Percentiles rank a stretch among this genome's conserved stretches.
Conservation (phyloP, 805 yeast genomes). For the Clavispora asparagi region DNA sequence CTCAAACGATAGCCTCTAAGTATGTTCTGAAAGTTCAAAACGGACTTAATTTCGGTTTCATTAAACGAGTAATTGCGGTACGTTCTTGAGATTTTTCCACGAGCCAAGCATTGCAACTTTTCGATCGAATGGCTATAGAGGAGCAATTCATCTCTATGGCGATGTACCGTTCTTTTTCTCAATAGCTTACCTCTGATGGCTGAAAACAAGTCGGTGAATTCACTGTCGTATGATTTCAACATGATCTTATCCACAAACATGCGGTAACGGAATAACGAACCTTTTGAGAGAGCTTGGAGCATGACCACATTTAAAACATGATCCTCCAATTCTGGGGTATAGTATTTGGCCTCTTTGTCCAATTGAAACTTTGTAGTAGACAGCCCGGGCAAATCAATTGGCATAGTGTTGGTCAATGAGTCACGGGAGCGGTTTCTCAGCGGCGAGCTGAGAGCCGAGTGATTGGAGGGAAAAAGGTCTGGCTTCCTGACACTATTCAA, state of each 20-base stretch:
- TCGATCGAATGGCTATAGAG: slow-evolving; percentile 27
- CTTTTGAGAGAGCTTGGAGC: slow-evolving; percentile 68
- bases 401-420: neutral
- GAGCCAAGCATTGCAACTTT: slow-evolving; percentile 35
- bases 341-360: neutral
- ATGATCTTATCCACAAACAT: slow-evolving; percentile 60
- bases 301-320: slow-evolving; percentile 31
- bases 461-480: neutral
- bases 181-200: slow-evolving; percentile 45
- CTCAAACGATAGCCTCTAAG: slow-evolving; percentile 4
- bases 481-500: slow-evolving; percentile 5
- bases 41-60: neutral
- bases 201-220: slow-evolving; percentile 46
- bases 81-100: slow-evolving; percentile 18
- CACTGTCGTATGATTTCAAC: slow-evolving; percentile 51
- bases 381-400: neutral
- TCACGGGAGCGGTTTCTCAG: neutral
- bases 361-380: too few species aligned
- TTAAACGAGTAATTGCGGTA: neutral
- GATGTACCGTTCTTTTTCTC: slow-evolving; percentile 26
- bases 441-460: neutral
- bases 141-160: slow-evolving; percentile 30
- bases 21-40: slow-evolving; percentile 4
- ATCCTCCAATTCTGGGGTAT: slow-evolving; percentile 3
- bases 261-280: slow-evolving; percentile 59